Base-by-base conservation (phyloP, 495 filamentous ascomycete species). In the Podospora bellae-mahoneyi region DNA sequence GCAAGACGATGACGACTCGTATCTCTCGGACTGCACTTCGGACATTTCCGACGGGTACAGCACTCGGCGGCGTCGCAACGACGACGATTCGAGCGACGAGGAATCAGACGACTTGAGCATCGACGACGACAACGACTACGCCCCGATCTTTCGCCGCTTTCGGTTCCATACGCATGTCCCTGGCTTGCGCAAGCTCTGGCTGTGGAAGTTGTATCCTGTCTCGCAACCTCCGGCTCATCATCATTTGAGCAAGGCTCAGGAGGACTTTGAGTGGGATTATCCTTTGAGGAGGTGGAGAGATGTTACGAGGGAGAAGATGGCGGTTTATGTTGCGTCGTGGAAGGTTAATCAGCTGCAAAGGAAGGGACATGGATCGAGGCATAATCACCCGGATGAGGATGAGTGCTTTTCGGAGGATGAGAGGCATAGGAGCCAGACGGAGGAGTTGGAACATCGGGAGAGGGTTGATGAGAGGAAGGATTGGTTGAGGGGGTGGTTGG, bases 161-260 rank as follows among this genome's bases (percentile, higher is more conserved):
- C 39, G 39, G 13, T 69, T 72, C 60, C 70, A 72, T 57, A 16
- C n/a, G 0, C 5, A 54, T 6, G 69, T 72, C 57, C 67, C 70
- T 16, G 30, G 60, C 5, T 16, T 72, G 0, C 64, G 70, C 0
- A 15, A 28, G 1, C 57, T 72, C 0, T 72, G 70, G 70, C 19
- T 20, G 16, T 62, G 64, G n/a, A 60, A 53, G 2, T 39, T n/a
- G 5, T 72, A 72, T 20, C n/a, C 55, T 18, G 39, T 48, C 0
- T 48, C 39, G 39, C 39, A 48, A 16, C 39, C 39, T 6, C 39
- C 39, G 39, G 39, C 9, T 16, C 39, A 48, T 48, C 39, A 48
- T 10, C 39, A 48, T 9, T 3, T 48, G 55, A 58, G 23, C 23
- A 26, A 58, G 13, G 55, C n/a, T n/a, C 55, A 58, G 6, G 55